These are phyloP conservation scores for Porcisia hertigi DNA, from an alignment of 208 protist genomes.

Conservation along the genomic window DNA sequence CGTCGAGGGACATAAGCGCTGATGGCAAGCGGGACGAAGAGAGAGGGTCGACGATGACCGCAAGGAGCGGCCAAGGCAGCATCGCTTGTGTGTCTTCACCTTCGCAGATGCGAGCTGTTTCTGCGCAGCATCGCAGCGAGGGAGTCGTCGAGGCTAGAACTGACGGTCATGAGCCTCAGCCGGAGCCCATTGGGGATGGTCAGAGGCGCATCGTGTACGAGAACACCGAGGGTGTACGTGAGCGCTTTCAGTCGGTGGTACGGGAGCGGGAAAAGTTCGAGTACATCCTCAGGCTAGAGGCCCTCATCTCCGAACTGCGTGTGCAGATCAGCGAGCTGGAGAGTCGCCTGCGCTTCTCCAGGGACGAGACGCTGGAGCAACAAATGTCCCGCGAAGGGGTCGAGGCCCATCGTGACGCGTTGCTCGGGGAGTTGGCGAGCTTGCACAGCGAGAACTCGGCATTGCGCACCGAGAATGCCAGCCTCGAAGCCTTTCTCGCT, in stretches of 20 bases:
- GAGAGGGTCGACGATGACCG: not conserved
- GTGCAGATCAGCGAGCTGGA: slow-evolving; percentile 47
- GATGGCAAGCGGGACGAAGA: slow-evolving; percentile 7
- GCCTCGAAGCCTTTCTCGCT: slow-evolving; percentile 47
- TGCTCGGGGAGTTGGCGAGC: slow-evolving; percentile 39
- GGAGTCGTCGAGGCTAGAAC: not conserved
- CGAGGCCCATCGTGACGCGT: slow-evolving; percentile 43
- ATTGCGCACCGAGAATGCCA: slow-evolving; percentile 42
- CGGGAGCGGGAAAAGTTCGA: slow-evolving; percentile 55
- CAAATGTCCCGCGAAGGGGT: slow-evolving; percentile 48
- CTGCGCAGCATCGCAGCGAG: not conserved
- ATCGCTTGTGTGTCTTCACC: slow-evolving; percentile 2
- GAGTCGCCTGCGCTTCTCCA: slow-evolving; percentile 62
- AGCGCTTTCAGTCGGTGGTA: slow-evolving; percentile 53
- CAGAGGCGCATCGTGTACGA: slow-evolving; percentile 40
- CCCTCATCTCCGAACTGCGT: slow-evolving; percentile 49
- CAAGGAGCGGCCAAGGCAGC: not conserved
- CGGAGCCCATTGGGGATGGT: slow-evolving; percentile 15
- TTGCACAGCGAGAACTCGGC: slow-evolving; percentile 40
- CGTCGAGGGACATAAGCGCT: not conserved
- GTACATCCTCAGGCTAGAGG: slow-evolving; percentile 58
- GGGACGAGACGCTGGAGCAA: slow-evolving; percentile 60
- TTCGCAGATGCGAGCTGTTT: not conserved
- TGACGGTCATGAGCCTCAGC: slow-evolving; percentile 4
- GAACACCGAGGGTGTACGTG: slow-evolving; percentile 55